A percentile compares a stretch with the other conserved stretches of the same genome.
Evolutionary conservation across 2,329 filamentous ascomycete species (phyloP).

Genomic region (Sporothrix pseudoabietina): DNA sequence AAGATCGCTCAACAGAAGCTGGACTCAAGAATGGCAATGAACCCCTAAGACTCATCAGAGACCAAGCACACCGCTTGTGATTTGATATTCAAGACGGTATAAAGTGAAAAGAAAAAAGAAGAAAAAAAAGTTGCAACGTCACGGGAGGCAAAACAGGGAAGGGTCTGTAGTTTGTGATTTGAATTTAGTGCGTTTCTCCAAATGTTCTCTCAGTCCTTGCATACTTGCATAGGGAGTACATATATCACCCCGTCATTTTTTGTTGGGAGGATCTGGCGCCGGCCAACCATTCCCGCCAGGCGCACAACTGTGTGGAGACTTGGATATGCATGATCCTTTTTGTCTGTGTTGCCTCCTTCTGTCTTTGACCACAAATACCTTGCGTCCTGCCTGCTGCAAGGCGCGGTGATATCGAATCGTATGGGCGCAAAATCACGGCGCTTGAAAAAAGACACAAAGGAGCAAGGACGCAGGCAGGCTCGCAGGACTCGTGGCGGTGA

Average conservation of each 20-base stretch:
- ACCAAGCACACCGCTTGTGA: not conserved
- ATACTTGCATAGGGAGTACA: not conserved
- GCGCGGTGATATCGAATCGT: not conserved
- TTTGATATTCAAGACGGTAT: not conserved
- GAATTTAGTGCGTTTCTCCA: not conserved
- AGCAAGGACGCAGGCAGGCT: not conserved
- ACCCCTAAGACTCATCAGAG: not conserved
- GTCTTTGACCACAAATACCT: not conserved
- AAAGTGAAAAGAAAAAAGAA: not conserved
- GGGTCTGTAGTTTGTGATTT: not conserved
- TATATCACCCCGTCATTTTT: not conserved
- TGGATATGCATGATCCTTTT: not conserved
- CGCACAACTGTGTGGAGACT: conserved; percentile 11
- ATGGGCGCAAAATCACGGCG: not conserved
- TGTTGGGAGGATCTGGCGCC: not conserved
- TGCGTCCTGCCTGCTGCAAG: not conserved
- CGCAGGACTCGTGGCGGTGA: not conserved
- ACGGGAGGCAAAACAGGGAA: not conserved
- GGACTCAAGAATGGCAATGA: no score
- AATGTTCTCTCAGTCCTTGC: not conserved
- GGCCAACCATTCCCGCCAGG: conserved; percentile 9
- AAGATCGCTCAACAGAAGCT: not conserved
- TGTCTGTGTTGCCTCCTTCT: not conserved
- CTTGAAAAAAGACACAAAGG: not conserved
- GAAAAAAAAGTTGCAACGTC: not conserved